phyloP scores from a whole-genome alignment of 2,329 filamentous ascomycete species.

The Neofusicoccum cordaticola region DNA sequence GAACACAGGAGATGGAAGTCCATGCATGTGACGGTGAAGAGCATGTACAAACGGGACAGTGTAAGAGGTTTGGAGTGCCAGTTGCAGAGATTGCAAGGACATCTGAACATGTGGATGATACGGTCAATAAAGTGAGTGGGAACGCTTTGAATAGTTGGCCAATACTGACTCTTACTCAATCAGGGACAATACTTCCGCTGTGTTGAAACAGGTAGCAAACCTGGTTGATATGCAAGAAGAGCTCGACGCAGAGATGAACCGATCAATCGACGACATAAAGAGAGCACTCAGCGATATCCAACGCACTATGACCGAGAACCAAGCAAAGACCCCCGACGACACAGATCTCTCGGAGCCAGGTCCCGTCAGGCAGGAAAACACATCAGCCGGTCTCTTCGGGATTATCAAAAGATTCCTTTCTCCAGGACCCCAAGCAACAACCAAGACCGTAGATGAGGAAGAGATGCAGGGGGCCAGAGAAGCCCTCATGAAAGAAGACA shows the following conservation, averaged over 20 bases:
- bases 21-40: neutral
- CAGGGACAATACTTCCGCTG: neutral
- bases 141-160: too few relatives aligned
- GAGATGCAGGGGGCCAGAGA: neutral
- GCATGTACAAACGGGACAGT: neutral
- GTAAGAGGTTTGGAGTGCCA: neutral
- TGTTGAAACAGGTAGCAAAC: neutral
- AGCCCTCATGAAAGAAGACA: neutral
- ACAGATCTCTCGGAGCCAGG: neutral
- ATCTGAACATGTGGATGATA: neutral
- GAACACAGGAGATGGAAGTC: neutral
- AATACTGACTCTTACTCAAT: too few relatives aligned
- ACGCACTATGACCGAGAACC: neutral
- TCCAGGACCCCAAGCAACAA: neutral
- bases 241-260: neutral
- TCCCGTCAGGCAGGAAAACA: neutral
- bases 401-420: neutral
- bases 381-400: neutral
- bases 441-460: neutral
- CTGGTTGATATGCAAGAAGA: neutral
- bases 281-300: neutral
- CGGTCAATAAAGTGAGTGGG: neutral
- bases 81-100: neutral
- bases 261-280: neutral
- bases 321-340: rapidly evolving